Base-by-base conservation (phyloP, 2,329 filamentous ascomycete species). In the Aureobasidium pullulans region DNA sequence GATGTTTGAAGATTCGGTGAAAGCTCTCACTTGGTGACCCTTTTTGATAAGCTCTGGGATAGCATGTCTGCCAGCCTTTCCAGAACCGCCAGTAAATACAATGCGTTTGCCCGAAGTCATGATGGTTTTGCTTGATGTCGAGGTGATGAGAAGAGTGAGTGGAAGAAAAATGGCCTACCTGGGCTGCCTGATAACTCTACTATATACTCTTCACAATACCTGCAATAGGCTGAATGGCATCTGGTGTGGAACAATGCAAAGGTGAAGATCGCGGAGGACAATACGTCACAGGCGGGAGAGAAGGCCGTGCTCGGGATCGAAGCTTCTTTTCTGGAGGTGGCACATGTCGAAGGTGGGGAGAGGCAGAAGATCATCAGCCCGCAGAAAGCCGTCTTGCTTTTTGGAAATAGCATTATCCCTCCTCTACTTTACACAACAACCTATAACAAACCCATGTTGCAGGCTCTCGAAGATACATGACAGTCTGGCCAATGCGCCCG, bases 1-100 rank as follows among this genome's bases (percentile, higher is more conserved):
- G 2, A 2, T 46, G 16, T 8, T 6, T n/a, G 8, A 29, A 28
- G 11, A 10, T 46, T 10, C 1, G 8, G 4, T 5, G 13, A 31
- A 6, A 15, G 10, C 6, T 10, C 34, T 32, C 62, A 69, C 73
- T 61, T 76, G 66, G 64, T 84, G 76, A 34, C 79, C 80, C 60
- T 74, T 70, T 9, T 75, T 71, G 32, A 81, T 68, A 16, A 84
- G 74, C 37, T 81, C 75, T 15, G 75, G 74, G 52, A 84, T 81
- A n/a, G 77, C 76, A 70, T 81, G 76, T 48, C 80, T 74, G 8
- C 81, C 81, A 16, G 79, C 81, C 69, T 82, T 80, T 52, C 81
- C 81, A 60, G 76, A 79, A 61, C 81, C 81, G 31, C 81, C 81
- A 0, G 81, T 83, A 63, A 83, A 77, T 49, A 82, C 76, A 47